phyloP scores from a whole-genome alignment of 1,284 basidiomycete genomes.

The Ustilago trichophora region DNA sequence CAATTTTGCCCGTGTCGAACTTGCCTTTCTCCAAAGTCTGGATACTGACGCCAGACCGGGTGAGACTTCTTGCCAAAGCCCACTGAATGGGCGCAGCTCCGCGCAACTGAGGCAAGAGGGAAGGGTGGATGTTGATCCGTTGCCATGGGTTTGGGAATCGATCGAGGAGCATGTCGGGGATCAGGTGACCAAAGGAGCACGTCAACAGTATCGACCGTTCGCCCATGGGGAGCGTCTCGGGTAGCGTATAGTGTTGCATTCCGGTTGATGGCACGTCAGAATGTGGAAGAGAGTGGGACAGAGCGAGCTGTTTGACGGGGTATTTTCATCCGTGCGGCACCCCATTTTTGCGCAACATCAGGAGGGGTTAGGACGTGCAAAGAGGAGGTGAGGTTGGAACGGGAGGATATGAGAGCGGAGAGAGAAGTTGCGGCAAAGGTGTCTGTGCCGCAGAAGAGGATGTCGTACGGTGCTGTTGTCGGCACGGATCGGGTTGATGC shows the following conservation, averaged over 20 bases:
- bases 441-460: slow-evolving; percentile 65
- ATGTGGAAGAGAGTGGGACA: slow-evolving; percentile 21
- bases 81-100: slow-evolving; percentile 93
- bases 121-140: slow-evolving; percentile 91
- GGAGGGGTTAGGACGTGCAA: slow-evolving; percentile 73
- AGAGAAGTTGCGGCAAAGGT: slow-evolving; percentile 44
- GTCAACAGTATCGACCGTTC: slow-evolving; percentile 75
- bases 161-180: slow-evolving; percentile 76
- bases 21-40: slow-evolving; percentile 48
- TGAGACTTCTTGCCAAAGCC: slow-evolving; percentile 70
- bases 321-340: slow-evolving; percentile 53
- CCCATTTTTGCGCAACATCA: slow-evolving; percentile 62
- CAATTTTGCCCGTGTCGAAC: slow-evolving; percentile 51
- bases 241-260: slow-evolving; percentile 22
- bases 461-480: slow-evolving; percentile 51
- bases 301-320: slow-evolving; percentile 55
- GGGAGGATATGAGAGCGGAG: slow-evolving; percentile 15
- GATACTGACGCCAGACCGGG: slow-evolving; percentile 48
- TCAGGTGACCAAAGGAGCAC: slow-evolving; percentile 90
- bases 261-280: slow-evolving; percentile 35
- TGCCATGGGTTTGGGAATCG: slow-evolving; percentile 73
- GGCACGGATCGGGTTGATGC: background rate
- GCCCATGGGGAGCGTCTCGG: slow-evolving; percentile 8
- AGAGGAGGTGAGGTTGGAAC: slow-evolving; percentile 11
- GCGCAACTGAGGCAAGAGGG: slow-evolving; percentile 84